Percentiles rank a stretch among this genome's conserved stretches.
Evolutionary conservation across 495 filamentous ascomycete genomes (phyloP).

Genomic region (Pseudoneurospora amorphoporcata): DNA sequence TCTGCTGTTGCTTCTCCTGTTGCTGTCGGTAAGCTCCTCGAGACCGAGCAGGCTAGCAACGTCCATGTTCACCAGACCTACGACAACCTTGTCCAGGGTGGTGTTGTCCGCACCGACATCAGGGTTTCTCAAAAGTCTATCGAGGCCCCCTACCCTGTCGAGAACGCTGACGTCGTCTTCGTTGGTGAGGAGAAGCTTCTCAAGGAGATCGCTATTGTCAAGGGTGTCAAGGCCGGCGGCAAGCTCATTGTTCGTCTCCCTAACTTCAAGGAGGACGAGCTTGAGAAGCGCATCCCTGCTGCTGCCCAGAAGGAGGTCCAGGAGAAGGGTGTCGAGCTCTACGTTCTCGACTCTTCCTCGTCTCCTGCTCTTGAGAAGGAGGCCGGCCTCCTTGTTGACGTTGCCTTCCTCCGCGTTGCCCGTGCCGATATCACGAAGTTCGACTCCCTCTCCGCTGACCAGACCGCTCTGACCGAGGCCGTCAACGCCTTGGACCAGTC

Average conservation of each 20-base stretch:
- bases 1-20: constrained; percentile 50
- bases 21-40: constrained; percentile 60
- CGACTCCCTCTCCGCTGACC: constrained; percentile 19
- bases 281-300: constrained; percentile 77
- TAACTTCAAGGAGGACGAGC: constrained; percentile 71
- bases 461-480: constrained; percentile 47
- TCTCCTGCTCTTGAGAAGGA: constrained; percentile 56
- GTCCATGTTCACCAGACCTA: constrained; percentile 63
- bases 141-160: constrained; percentile 72
- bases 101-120: constrained; percentile 74
- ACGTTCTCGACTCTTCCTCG: constrained; percentile 58
- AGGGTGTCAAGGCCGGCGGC: constrained; percentile 58
- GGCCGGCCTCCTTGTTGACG: constrained; percentile 54
- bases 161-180: constrained; percentile 66
- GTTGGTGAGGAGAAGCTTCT: constrained; percentile 73
- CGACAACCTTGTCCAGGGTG: constrained; percentile 84
- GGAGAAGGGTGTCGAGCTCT: constrained; percentile 56
- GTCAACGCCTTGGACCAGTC: constrained; percentile 57
- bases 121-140: constrained; percentile 70
- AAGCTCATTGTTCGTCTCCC: constrained; percentile 67
- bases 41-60: constrained; percentile 63
- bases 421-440: constrained; percentile 47
- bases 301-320: constrained; percentile 56
- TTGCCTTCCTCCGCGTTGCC: constrained; percentile 71
- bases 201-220: constrained; percentile 59